Base-by-base conservation (phyloP, 208 protist species). In the Acanthamoeba culbertsoni region DNA sequence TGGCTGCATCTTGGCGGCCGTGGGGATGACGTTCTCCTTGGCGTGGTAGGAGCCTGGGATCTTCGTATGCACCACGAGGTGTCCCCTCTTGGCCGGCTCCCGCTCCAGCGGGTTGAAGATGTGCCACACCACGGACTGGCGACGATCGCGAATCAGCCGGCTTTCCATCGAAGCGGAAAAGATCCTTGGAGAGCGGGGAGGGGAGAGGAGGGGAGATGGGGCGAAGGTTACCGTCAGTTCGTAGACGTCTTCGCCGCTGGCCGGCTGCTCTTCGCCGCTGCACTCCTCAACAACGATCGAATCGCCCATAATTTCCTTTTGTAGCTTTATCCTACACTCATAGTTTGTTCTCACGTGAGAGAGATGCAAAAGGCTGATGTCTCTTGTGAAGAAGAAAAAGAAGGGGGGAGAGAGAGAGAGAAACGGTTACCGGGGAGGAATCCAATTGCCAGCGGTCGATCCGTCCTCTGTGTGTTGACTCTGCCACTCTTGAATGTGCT, bases 21-120 rank as follows among this genome's bases (percentile, higher is more conserved):
- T 71, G 10, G 82, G 82, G 31, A 90, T 71, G 35, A 0, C 48
- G 42, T 92, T 92, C 43, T 92, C 57, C 33, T 92, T 59, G 14
- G 4, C 20, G 43, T 65, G 48, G 26, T 92, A 88, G 2, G 77
- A 35, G 3, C 14, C 31, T 40, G 10, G 57, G 8, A 93, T 42
- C 33, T 89, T 75, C 33, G 57, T 92, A 28, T 94, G 91, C 2
- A 43, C 68, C 59, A 95, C 93, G 20, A 95, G 43, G 42, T 94
- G 73, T 26, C 48, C 62, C 62, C 93, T 45, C 79, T 86, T 88
- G 51, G 18, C 28, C 37, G 46, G 23, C 3, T 88, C 33, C 6
- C 77, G 43, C 77, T 88, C 77, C 77, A 88, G 6, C 7, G 43
- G 48, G 37, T 88, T 88, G 77, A 63, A 62, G 35, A 88, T 28